phyloP scores from a whole-genome alignment of 345 rosid species.

The Populus alba region DNA sequence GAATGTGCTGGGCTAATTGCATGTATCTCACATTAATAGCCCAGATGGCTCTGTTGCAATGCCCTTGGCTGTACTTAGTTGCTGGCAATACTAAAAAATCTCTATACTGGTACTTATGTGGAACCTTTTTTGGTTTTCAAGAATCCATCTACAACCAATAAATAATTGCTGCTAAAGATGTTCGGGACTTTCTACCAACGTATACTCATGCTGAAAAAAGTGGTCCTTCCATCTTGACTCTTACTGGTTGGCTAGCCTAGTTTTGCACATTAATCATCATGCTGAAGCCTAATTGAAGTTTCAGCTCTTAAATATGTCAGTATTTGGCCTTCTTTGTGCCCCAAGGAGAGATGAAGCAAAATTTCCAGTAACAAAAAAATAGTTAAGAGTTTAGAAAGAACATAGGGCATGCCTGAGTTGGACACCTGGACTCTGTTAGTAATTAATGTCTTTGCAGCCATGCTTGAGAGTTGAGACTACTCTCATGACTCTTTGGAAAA shows the following conservation, averaged over 20 bases:
- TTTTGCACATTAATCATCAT: neutral
- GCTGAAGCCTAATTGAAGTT: neutral
- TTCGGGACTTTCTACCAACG: neutral
- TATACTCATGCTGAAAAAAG: neutral
- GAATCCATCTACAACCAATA: neutral
- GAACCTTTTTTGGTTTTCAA: neutral
- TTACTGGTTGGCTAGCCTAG: neutral
- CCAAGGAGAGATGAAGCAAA: neutral
- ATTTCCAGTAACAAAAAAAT: neutral
- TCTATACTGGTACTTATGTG: neutral
- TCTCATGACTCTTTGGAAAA: neutral
- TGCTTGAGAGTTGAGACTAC: neutral
- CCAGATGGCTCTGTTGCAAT: too few relatives aligned
- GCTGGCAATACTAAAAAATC: neutral
- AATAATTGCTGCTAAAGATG: neutral
- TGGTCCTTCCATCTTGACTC: neutral
- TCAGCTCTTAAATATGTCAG: neutral
- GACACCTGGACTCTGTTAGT: neutral
- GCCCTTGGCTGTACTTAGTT: neutral
- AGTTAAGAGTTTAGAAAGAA: neutral
- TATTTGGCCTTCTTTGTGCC: neutral
- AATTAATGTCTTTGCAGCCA: neutral
- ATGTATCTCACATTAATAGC: too few relatives aligned
- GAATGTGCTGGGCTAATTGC: too few relatives aligned
- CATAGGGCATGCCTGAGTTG: neutral